Percentiles rank a stretch among this genome's conserved stretches.
Evolutionary conservation across 441 rosid species (phyloP).

Genomic region (Populus trichocarpa): DNA sequence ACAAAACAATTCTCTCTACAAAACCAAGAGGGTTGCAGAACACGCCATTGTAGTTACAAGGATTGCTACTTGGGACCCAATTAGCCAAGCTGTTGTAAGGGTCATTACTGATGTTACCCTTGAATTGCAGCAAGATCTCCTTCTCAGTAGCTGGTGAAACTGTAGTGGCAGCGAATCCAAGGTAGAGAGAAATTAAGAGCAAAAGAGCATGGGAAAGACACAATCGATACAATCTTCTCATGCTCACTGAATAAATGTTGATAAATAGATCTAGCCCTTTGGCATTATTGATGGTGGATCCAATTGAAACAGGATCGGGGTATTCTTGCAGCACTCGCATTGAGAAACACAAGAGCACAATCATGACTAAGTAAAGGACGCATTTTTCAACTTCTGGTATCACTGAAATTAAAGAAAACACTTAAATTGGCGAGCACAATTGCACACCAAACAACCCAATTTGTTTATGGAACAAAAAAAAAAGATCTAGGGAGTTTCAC

Average conservation of each 20-base stretch:
- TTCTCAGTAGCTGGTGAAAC: conserved; percentile 55
- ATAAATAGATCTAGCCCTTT: conserved; percentile 49
- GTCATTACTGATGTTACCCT: conserved; percentile 59
- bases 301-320: conserved; percentile 28
- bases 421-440: conserved; percentile 1
- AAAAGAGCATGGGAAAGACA: background rate
- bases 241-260: conserved; percentile 40
- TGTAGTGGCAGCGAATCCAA: background rate
- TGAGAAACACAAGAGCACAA: conserved; percentile 24
- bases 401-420: conserved; percentile 23
- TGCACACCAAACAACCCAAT: conserved; percentile 10
- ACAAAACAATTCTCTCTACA: conserved; percentile 79
- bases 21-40: conserved; percentile 64
- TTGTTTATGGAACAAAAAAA: conserved; percentile 11
- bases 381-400: conserved; percentile 17
- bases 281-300: conserved; percentile 59
- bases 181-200: background rate
- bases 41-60: conserved; percentile 73
- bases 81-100: conserved; percentile 61
- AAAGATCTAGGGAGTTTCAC: conserved; percentile 20
- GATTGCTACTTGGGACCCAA: conserved; percentile 61
- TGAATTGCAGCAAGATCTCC: conserved; percentile 84
- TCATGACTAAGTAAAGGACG: conserved; percentile 33
- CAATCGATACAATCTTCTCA: conserved; percentile 48
- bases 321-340: background rate